Percentiles rank a stretch among this genome's conserved stretches.
These are phyloP conservation scores for Tricharina praecox DNA, from an alignment of 495 filamentous ascomycete genomes.

Conservation along the genomic window DNA sequence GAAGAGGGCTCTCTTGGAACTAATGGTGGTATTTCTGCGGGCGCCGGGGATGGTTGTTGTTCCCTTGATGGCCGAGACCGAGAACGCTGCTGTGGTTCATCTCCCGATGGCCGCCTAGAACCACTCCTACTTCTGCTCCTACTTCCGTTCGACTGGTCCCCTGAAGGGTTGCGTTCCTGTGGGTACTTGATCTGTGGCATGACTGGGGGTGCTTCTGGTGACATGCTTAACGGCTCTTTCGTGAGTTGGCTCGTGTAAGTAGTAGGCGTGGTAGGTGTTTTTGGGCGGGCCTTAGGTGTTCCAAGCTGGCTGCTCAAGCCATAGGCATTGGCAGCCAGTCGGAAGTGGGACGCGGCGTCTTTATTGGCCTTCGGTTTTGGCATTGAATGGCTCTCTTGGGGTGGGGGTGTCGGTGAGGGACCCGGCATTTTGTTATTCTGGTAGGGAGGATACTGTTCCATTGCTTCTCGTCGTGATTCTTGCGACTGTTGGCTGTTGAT, in stretches of 20 bases:
- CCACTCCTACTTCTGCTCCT: too few relatives aligned
- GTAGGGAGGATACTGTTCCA: constrained; percentile 22
- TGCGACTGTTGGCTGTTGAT: constrained; percentile 17
- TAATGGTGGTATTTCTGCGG: not conserved
- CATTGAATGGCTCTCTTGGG: not conserved
- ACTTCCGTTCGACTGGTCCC: constrained; percentile 12
- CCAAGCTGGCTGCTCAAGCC: constrained; percentile 31
- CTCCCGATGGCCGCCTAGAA: constrained; percentile 2
- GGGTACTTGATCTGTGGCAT: constrained; percentile 21
- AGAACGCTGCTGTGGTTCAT: constrained; percentile 8
- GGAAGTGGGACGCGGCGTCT: constrained; percentile 52
- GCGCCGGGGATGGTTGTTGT: not conserved
- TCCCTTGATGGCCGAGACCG: constrained; percentile 5
- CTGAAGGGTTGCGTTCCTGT: not conserved
- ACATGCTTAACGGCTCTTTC: not conserved
- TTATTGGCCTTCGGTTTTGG: constrained; percentile 22
- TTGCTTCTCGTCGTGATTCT: constrained; percentile 11
- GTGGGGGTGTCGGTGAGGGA: constrained; percentile 3
- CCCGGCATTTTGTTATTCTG: constrained; percentile 7
- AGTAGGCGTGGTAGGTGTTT: constrained; percentile 23
- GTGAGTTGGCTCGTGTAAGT: not conserved
- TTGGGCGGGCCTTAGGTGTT: constrained; percentile 10
- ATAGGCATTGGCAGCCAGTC: constrained; percentile 69
- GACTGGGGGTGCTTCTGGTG: not conserved
- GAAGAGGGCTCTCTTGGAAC: constrained; percentile 15